Percentiles rank a stretch among this genome's conserved stretches.
phyloP scores from a whole-genome alignment of 1,139 yeast species.

The Sugiyamaella neomexicana region DNA sequence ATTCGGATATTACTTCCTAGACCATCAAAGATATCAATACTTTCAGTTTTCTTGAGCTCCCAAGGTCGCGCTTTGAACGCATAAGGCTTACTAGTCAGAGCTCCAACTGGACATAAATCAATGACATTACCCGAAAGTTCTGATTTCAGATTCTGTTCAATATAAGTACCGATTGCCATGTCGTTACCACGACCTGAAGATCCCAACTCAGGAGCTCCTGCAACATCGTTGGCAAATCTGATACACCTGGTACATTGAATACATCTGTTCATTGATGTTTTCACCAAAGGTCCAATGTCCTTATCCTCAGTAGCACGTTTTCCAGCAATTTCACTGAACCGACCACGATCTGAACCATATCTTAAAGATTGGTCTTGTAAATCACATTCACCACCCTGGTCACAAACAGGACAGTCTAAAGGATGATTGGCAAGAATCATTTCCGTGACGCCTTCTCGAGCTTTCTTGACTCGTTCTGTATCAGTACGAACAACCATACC shows the following conservation, averaged over 20 bases:
- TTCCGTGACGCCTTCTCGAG: constrained; percentile 90
- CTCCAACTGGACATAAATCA: constrained; percentile 92
- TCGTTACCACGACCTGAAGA: constrained; percentile 89
- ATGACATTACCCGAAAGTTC: constrained; percentile 87
- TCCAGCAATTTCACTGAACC: constrained; percentile 78
- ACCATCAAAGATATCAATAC: constrained; percentile 83
- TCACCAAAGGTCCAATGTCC: constrained; percentile 85
- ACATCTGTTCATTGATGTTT: constrained; percentile 91
- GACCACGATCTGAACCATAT: constrained; percentile 84
- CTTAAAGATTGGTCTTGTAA: constrained; percentile 84
- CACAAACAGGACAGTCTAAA: constrained; percentile 89
- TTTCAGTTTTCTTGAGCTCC: constrained; percentile 89
- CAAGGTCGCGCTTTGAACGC: constrained; percentile 92
- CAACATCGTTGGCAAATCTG: constrained; percentile 85
- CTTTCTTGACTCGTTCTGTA: constrained; percentile 76
- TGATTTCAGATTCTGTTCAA: constrained; percentile 79
- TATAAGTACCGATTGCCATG: constrained; percentile 88
- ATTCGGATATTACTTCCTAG: constrained; percentile 81
- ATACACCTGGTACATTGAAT: constrained; percentile 93
- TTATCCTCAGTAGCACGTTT: constrained; percentile 90
- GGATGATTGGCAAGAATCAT: constrained; percentile 89
- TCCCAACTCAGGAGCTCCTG: constrained; percentile 92
- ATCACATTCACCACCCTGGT: constrained; percentile 95
- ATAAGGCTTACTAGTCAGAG: constrained; percentile 85
- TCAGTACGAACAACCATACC: constrained; percentile 88